Evolutionary conservation across 108 stramenopile species (phyloP), one percentile per base, ranked within the genome.

Genomic region (Cyclotella cryptica): DNA sequence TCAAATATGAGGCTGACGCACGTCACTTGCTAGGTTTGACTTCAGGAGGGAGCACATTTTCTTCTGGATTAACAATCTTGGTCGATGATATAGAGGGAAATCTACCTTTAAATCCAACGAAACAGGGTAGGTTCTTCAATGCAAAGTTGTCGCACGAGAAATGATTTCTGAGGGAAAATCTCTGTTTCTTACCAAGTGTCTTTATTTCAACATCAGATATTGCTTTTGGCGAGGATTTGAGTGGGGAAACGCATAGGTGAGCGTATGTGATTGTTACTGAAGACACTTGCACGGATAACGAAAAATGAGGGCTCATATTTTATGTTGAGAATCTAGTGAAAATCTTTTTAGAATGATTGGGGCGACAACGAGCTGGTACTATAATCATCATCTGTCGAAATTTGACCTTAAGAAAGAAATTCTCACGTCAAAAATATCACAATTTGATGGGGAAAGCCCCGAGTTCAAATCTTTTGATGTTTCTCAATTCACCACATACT

Each of bases 51-150:
- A 75, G 84, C 17, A 71, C 85, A 26, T 92, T 74, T 69, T 64
- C 68, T 47, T 87, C 88, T 72, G 91, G 86, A 12, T 40, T 92
- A 63, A 89, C 86, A 0, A 58, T 91, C 44, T 76, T 91, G 39
- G 59, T 91, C 12, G 90, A 91, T 69, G 90, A 91, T 72, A 58
- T 74, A 27, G 54, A 66, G 54, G 85, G 83, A 3, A 73, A 75
- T 11, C 60, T 91, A 9, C 90, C 90, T 4, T 63, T 91, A 1
- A 89, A 86, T 54, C 88, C 90, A 4, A 91, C 90, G 55, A 91
- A 91, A 66, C 88, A 52, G 47, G 47, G 47, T 49, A n/a, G n/a
- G 47, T 49, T 49, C 11, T 45, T 45, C n/a, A n/a, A n/a, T n/a
- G n/a, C n/a, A n/a, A n/a, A n/a, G n/a, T n/a, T n/a, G n/a, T n/a